Conservation (phyloP, 106 monocot species). For the Amphibolis antarctica region DNA sequence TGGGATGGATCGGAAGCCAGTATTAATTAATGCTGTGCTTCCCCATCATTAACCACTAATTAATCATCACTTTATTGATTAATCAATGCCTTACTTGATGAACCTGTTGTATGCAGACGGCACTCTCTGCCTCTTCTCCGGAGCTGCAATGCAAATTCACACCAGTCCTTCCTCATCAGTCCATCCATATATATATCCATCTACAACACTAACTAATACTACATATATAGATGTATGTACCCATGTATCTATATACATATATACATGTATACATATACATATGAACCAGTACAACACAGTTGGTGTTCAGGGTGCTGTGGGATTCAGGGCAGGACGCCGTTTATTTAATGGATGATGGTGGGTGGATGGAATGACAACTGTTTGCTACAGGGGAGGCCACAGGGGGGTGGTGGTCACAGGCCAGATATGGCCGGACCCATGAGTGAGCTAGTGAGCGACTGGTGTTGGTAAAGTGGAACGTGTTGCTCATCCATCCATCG, state of each 20-base stretch:
- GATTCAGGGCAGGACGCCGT: background rate
- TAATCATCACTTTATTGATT: too few species aligned
- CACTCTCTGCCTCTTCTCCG: slow-evolving; percentile 99
- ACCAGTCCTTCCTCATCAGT: background rate
- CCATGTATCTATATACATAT: too few species aligned
- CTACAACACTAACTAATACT: too few species aligned
- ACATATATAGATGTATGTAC: too few species aligned
- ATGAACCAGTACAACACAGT: too few species aligned
- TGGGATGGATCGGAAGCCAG: background rate
- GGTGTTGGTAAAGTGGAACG: slow-evolving; percentile 2
- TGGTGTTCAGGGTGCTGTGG: background rate
- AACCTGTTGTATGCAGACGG: slow-evolving; percentile 99
- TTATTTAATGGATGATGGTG: background rate
- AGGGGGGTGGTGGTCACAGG: background rate
- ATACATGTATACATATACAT: too few species aligned
- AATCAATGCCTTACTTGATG: slow-evolving; percentile 99
- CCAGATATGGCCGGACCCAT: too few species aligned
- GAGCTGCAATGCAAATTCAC: slow-evolving; percentile 53
- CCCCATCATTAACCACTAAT: background rate
- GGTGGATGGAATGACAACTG: background rate
- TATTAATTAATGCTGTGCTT: background rate
- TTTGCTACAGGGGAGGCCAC: slow-evolving; percentile 5
- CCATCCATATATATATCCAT: background rate
- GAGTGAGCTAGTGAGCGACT: too few species aligned
- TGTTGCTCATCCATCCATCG: too few species aligned